phyloP scores from a whole-genome alignment of 2,329 filamentous ascomycete species.

The Trichoderma arundinaceum region DNA sequence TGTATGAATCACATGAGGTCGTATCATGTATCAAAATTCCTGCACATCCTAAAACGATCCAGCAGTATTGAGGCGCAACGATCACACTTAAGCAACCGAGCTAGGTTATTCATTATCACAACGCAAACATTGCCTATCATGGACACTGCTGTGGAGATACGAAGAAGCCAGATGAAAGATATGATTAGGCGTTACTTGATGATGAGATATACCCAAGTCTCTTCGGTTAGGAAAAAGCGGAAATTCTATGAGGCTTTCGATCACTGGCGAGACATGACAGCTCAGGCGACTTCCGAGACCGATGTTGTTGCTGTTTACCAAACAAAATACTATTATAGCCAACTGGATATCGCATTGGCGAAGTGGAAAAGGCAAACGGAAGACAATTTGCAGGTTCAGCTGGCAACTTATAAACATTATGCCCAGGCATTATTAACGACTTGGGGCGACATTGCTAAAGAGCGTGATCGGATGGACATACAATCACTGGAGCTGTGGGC shows the following conservation, averaged over 20 bases:
- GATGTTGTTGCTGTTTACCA: constrained; percentile 34
- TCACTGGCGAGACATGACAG: constrained; percentile 39
- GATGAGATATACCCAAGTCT: constrained; percentile 45
- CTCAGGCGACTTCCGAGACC: constrained; percentile 29
- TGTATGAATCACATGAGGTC: constrained; percentile 15
- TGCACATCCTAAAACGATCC: constrained; percentile 32
- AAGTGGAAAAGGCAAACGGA: constrained; percentile 24
- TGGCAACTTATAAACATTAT: constrained; percentile 36
- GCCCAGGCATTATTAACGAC: constrained; percentile 35
- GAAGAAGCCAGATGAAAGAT: constrained; percentile 39
- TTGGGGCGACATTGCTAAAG: constrained; percentile 37
- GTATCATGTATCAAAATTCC: constrained; percentile 33
- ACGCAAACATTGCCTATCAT: constrained; percentile 41
- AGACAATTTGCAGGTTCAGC: constrained; percentile 33
- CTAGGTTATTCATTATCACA: constrained; percentile 43
- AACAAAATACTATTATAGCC: constrained; percentile 28
- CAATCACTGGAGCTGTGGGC: constrained; percentile 44
- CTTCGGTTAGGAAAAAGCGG: constrained; percentile 42
- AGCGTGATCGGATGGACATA: constrained; percentile 38
- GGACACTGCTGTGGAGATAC: constrained; percentile 37
- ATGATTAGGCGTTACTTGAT: constrained; percentile 44
- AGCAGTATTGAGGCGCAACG: constrained; percentile 33
- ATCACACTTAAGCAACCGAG: constrained; percentile 37
- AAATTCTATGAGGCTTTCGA: constrained; percentile 44
- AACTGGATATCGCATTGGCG: constrained; percentile 25